Evolutionary conservation across 2,329 filamentous ascomycete genomes (phyloP).

Genomic region (Aspergillus eucalypticola): DNA sequence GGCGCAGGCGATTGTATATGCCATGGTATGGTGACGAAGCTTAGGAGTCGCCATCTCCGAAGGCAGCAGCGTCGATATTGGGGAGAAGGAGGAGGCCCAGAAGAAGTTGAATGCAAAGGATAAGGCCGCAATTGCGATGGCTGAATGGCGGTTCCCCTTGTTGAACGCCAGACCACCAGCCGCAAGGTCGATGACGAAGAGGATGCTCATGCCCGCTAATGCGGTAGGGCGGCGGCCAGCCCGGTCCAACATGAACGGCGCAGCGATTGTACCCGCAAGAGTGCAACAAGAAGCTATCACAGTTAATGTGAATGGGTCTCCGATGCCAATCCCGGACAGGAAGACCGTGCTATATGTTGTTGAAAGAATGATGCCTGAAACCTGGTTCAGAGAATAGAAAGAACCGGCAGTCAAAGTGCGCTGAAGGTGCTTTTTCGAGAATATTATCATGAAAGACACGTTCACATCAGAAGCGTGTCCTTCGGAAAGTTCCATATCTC

Average conservation of each 20-base stretch:
- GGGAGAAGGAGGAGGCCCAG: constrained; percentile 40
- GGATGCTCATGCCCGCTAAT: constrained; percentile 35
- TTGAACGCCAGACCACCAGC: constrained; percentile 39
- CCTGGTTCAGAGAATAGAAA: constrained; percentile 39
- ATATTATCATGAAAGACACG: constrained; percentile 40
- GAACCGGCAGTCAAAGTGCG: constrained; percentile 40
- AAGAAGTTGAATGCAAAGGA: constrained; percentile 43
- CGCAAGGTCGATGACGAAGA: constrained; percentile 36
- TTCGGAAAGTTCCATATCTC: constrained; percentile 31
- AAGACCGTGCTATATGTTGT: constrained; percentile 43
- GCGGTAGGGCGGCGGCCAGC: constrained; percentile 39
- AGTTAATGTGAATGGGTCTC: constrained; percentile 37
- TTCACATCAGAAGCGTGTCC: constrained; percentile 25
- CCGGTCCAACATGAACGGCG: constrained; percentile 38
- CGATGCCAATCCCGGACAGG: constrained; percentile 35
- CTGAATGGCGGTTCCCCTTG: constrained; percentile 23
- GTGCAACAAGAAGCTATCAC: constrained; percentile 39
- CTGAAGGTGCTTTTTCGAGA: constrained; percentile 35
- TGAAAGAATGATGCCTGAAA: constrained; percentile 40
- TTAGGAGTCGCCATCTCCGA: constrained; percentile 40
- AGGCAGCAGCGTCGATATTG: constrained; percentile 36
- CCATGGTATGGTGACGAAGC: constrained; percentile 41
- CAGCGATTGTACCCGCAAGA: constrained; percentile 38
- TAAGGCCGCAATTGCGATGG: constrained; percentile 33
- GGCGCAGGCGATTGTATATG: constrained; percentile 38